Evolutionary conservation across 495 filamentous ascomycete genomes (phyloP).

Genomic region (Aspergillus saccharolyticus): DNA sequence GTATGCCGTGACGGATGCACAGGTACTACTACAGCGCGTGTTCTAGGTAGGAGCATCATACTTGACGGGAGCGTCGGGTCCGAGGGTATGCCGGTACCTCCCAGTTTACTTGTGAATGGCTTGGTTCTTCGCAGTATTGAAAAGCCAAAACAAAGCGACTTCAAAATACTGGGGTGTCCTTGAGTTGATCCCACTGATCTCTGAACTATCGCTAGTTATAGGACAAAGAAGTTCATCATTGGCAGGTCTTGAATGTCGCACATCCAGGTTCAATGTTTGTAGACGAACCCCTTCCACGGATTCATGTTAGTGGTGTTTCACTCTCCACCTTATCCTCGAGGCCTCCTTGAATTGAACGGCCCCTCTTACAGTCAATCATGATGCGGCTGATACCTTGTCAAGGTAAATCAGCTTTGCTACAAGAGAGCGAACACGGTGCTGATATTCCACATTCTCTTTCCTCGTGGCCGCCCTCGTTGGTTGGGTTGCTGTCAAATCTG

Average conservation of each 20-base stretch:
- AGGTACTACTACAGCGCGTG: constrained; percentile 2
- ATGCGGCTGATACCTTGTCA: background rate
- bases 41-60: background rate
- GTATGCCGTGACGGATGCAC: background rate
- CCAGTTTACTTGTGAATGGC: background rate
- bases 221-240: too few species aligned
- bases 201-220: background rate
- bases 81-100: background rate
- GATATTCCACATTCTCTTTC: background rate
- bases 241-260: background rate
- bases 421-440: background rate
- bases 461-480: background rate
- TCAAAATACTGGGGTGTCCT: background rate
- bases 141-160: background rate
- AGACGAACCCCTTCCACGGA: background rate
- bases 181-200: background rate
- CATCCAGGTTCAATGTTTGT: background rate
- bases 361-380: background rate
- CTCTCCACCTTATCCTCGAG: background rate
- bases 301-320: background rate
- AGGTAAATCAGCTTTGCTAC: background rate
- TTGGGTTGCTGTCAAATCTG: background rate
- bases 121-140: background rate
- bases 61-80: background rate
- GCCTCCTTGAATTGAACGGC: background rate